Evolutionary conservation across 1,139 yeast species (phyloP).

Genomic region (Komagataea norvegica): DNA sequence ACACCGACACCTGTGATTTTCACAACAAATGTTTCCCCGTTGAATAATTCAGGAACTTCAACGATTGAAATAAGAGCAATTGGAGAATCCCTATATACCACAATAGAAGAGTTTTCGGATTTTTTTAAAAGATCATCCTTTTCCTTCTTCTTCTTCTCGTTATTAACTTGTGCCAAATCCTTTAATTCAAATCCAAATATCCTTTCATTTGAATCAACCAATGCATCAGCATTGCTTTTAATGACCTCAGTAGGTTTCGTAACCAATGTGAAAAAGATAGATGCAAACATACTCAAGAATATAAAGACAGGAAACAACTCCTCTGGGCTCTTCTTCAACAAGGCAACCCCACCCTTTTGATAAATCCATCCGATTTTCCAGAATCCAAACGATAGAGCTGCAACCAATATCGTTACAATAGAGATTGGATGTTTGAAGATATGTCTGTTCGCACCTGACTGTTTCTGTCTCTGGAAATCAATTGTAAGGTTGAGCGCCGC

Average conservation of each 20-base stretch:
- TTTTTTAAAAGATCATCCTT: constrained; percentile 33
- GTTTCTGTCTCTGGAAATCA: constrained; percentile 57
- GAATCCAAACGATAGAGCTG: constrained; percentile 23
- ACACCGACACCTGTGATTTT: constrained; percentile 55
- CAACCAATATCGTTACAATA: constrained; percentile 26
- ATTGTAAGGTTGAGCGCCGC: constrained; percentile 60
- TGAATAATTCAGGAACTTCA: constrained; percentile 28
- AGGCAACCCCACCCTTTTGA: constrained; percentile 20
- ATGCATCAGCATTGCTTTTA: constrained; percentile 42
- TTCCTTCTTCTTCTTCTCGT: constrained; percentile 26
- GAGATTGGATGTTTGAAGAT: constrained; percentile 48
- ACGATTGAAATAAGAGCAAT: constrained; percentile 52
- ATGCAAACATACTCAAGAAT: constrained; percentile 23
- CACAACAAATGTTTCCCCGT: constrained; percentile 39
- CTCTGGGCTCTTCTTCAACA: constrained; percentile 33
- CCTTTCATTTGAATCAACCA: constrained; percentile 41
- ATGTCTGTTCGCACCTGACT: constrained; percentile 43
- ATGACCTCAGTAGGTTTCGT: constrained; percentile 34
- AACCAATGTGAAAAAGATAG: constrained; percentile 28
- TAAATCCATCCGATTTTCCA: constrained; percentile 33
- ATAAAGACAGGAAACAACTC: constrained; percentile 33
- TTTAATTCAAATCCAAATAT: constrained; percentile 53
- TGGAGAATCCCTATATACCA: constrained; percentile 61
- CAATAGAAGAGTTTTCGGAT: constrained; percentile 45
- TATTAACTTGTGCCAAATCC: constrained; percentile 36